Base-by-base conservation (phyloP, 2,329 filamentous ascomycete species). In the Botrytis galanthina region DNA sequence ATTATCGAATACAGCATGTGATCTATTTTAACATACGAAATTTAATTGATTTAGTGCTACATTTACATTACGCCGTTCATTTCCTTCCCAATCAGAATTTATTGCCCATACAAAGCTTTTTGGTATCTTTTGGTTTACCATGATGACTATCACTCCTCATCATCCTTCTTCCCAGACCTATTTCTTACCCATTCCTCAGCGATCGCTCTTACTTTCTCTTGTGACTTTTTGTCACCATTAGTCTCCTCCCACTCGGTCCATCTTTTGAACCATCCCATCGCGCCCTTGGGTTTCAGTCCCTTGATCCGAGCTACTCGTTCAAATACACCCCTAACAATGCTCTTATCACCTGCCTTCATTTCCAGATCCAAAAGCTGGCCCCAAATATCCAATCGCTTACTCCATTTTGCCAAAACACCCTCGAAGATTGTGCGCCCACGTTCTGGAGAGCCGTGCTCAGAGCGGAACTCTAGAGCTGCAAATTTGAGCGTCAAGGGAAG, bases 371-470 rank as follows among this genome's bases (percentile, higher is more conserved):
- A 84, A 77, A 97, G 90, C 83, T 97, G 91, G 82, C 94, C 96
- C 95, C 95, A 98, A 70, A 98, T 85, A 81, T 98, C 94, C 74
- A 94, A 90, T 82, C 94, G 93, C 85, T 97, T 97, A 63, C 94
- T 93, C 85, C 92, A 97, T 7, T 92, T 91, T 51, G 90, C 88
- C 12, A 99, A 86, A 14, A 99, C 86, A 57, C 92, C 92, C 82
- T 98, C 95, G 79, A 98, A 98, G 80, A 98, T 91, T 39, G 97
- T 99, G 29, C 97, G 92, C 16, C 96, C 96, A 74, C 93, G 93
- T 84, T 99, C 97, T 4, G 94, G 86, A 78, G 97, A 93, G 72
- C 95, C 95, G 79, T 92, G 89, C 12, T 89, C 83, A 18, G 93
- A 95, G 76, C 91, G 92, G 87, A 97, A 99, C 83, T 99, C 96